Conservation (phyloP, 2,329 filamentous ascomycete genomes). For the Alternaria sp. region DNA sequence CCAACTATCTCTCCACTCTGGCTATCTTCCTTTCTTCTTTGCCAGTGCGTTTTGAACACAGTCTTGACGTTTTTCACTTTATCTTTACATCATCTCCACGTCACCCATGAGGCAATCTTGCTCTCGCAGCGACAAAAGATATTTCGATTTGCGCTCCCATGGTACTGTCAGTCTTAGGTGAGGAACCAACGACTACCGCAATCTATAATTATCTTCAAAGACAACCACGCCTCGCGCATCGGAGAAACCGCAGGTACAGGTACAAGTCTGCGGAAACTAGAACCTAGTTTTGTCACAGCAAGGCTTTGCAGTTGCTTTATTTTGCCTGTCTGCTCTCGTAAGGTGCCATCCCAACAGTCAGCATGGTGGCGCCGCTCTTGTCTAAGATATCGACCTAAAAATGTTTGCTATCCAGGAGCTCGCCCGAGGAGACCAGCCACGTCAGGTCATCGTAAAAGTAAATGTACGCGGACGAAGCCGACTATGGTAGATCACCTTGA, state of each 20-base stretch:
- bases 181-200: neutral
- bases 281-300: neutral
- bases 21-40: neutral
- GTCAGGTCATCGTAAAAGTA: neutral
- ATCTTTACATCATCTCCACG: neutral
- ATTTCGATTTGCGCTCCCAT: neutral
- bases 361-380: neutral
- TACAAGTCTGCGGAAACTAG: neutral
- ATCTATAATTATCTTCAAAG: neutral
- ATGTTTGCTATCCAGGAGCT: neutral
- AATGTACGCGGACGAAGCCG: neutral
- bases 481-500: too few relatives aligned
- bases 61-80: neutral
- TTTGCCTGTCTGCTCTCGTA: neutral
- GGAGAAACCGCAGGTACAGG: neutral
- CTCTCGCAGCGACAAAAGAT: neutral
- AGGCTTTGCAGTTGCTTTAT: neutral
- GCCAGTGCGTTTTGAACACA: neutral
- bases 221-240: neutral
- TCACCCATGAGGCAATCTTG: neutral
- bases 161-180: neutral
- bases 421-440: neutral
- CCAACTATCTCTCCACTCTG: neutral
- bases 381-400: neutral
- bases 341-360: neutral